Evolutionary conservation across 305 asterid genomes (phyloP).

Genomic region (Plantago lanceolata): DNA sequence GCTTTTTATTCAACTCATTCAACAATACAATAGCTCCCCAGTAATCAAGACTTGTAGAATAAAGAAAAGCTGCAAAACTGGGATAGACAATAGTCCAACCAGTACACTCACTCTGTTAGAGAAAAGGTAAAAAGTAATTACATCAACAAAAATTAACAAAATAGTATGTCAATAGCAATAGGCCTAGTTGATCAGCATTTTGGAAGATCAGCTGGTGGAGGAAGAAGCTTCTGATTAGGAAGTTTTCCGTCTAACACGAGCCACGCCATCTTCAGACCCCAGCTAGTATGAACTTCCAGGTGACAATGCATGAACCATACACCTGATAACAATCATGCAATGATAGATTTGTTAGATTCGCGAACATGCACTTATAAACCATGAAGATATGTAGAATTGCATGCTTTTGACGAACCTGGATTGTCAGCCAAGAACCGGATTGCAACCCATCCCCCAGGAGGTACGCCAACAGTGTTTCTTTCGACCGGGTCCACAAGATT

Average conservation of each 20-base stretch:
- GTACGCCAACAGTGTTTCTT: conserved; percentile 65
- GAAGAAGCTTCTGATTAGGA: conserved; percentile 43
- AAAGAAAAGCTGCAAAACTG: conserved; percentile 18
- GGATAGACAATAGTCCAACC: conserved; percentile 9
- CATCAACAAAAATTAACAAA: background rate
- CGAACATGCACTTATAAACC: background rate
- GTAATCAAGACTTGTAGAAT: conserved; percentile 7
- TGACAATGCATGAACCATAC: conserved; percentile 64
- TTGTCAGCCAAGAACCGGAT: conserved; percentile 57
- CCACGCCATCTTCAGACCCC: conserved; percentile 62
- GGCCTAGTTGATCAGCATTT: conserved; percentile 28
- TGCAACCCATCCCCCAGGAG: conserved; percentile 73
- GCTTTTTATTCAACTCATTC: conserved; percentile 3
- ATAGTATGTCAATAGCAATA: background rate
- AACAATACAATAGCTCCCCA: conserved; percentile 15
- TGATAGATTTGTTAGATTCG: no score
- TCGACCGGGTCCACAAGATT: conserved; percentile 61
- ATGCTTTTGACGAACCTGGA: conserved; percentile 18
- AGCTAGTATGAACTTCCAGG: conserved; percentile 50
- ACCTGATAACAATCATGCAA: conserved; percentile 19
- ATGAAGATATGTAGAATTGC: background rate
- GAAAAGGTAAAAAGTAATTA: conserved; percentile 4
- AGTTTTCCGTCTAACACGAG: conserved; percentile 53
- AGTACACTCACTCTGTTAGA: conserved; percentile 7
- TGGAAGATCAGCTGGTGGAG: conserved; percentile 57